Conservation (phyloP, 2,329 filamentous ascomycete species). For the Pestalotiopsis sp. region DNA sequence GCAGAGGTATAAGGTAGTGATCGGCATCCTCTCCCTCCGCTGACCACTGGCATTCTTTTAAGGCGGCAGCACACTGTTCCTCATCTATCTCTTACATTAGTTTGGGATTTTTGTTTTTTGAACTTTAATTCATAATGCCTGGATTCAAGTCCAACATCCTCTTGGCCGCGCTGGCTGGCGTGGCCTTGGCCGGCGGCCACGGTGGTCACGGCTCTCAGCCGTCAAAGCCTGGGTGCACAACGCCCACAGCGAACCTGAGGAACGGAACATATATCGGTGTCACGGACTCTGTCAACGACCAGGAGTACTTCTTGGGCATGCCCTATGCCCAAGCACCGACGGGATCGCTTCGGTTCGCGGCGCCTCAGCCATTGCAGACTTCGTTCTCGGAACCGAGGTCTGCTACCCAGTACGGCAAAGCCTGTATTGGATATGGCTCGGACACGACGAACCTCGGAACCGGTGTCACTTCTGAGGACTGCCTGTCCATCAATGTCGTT, state of each 20-base stretch:
- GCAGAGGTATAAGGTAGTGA: conserved; percentile 4
- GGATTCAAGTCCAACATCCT: neutral
- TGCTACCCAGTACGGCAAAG: conserved; percentile 45
- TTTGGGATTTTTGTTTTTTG: neutral
- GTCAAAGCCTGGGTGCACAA: neutral
- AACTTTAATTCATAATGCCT: neutral
- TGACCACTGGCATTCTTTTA: neutral
- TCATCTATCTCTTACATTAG: conserved; percentile 6
- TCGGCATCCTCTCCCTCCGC: conserved; percentile 1
- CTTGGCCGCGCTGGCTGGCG: neutral
- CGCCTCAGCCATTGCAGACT: conserved; percentile 48
- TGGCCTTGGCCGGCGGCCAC: neutral
- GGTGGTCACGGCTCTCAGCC: neutral
- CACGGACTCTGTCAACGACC: conserved; percentile 36
- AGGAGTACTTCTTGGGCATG: conserved; percentile 49
- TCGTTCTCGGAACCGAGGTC: conserved; percentile 34
- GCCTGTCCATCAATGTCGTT: conserved; percentile 63
- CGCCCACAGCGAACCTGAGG: conserved; percentile 27
- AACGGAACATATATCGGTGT: conserved; percentile 46
- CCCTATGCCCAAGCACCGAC: conserved; percentile 50
- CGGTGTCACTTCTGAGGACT: conserved; percentile 49
- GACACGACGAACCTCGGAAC: conserved; percentile 10
- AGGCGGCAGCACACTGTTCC: neutral
- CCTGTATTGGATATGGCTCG: conserved; percentile 53
- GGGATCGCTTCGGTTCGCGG: conserved; percentile 43